These are phyloP conservation scores for Yamadazyma triangularis DNA, from an alignment of 1,139 yeast genomes.

Conservation along the genomic window DNA sequence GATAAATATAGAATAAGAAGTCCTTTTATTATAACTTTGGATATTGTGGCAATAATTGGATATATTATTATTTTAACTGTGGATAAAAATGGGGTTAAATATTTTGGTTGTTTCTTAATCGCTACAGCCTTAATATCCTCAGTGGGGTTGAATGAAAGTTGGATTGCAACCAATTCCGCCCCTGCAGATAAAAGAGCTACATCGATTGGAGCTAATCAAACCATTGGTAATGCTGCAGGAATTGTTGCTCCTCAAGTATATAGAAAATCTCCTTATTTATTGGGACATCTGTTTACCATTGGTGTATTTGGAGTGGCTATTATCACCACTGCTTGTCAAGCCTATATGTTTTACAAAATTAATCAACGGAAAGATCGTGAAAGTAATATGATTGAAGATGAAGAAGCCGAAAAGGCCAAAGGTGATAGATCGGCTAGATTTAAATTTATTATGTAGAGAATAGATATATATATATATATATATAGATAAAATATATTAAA, in stretches of 20 bases:
- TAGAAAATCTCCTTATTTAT: conserved; percentile 28
- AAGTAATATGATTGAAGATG: conserved; percentile 1
- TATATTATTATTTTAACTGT: conserved; percentile 29
- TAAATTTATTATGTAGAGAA: background rate
- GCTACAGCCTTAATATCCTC: conserved; percentile 34
- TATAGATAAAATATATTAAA: too few relatives aligned
- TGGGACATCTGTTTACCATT: conserved; percentile 34
- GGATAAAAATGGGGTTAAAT: conserved; percentile 30
- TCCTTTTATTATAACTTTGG: conserved; percentile 17
- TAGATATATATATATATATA: too few relatives aligned
- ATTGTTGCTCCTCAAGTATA: conserved; percentile 43
- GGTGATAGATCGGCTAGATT: conserved; percentile 1
- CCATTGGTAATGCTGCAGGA: conserved; percentile 44
- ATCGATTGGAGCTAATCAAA: conserved; percentile 38
- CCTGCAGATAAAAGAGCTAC: conserved; percentile 45
- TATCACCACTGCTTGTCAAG: background rate
- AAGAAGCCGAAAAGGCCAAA: conserved; percentile 2
- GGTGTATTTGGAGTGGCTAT: conserved; percentile 22
- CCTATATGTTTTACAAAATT: background rate
- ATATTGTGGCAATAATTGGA: conserved; percentile 34
- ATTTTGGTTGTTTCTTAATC: conserved; percentile 44
- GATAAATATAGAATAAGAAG: conserved; percentile 22
- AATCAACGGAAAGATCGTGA: conserved; percentile 1
- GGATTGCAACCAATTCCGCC: conserved; percentile 42
- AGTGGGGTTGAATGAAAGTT: conserved; percentile 40